A percentile compares a stretch with the other conserved stretches of the same genome.
Evolutionary conservation across 2,329 filamentous ascomycete genomes (phyloP).

Genomic region (Aspergillus sp.): DNA sequence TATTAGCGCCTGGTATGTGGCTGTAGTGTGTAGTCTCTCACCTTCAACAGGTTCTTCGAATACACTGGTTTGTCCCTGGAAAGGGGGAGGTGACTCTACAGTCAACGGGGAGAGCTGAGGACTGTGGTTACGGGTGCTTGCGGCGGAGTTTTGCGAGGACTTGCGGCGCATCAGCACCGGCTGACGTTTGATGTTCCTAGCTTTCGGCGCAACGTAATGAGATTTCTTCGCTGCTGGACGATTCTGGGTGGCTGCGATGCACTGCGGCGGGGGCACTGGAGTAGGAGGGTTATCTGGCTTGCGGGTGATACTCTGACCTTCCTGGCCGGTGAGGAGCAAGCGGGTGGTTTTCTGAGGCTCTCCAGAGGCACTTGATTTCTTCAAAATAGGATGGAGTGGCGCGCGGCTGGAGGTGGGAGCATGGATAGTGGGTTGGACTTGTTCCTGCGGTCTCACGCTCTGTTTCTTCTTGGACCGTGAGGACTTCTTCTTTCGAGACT

Average conservation of each 20-base stretch:
- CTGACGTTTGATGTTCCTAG: conserved; percentile 26
- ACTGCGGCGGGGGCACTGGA: conserved; percentile 11
- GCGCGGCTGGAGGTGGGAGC: conserved; percentile 1
- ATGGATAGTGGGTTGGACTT: neutral
- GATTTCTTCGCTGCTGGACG: conserved; percentile 27
- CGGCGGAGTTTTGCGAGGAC: conserved; percentile 31
- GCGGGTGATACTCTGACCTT: conserved; percentile 23
- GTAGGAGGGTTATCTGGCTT: conserved; percentile 25
- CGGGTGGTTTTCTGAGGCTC: conserved; percentile 30
- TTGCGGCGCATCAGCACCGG: conserved; percentile 33
- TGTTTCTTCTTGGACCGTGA: neutral
- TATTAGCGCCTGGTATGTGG: neutral
- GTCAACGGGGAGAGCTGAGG: conserved; percentile 6
- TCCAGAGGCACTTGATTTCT: conserved; percentile 31
- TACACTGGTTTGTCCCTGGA: neutral
- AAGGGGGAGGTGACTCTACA: neutral
- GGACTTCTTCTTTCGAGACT: conserved; percentile 1
- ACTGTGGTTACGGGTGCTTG: conserved; percentile 13
- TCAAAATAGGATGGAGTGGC: conserved; percentile 37
- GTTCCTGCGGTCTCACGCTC: neutral
- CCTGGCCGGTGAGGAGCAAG: conserved; percentile 26
- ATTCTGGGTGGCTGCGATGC: conserved; percentile 4
- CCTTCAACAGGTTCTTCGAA: conserved; percentile 1
- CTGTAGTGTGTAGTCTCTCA: neutral
- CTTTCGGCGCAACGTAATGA: conserved; percentile 26